Evolutionary conservation across 495 filamentous ascomycete species (phyloP).

Genomic region (Podospora comata): DNA sequence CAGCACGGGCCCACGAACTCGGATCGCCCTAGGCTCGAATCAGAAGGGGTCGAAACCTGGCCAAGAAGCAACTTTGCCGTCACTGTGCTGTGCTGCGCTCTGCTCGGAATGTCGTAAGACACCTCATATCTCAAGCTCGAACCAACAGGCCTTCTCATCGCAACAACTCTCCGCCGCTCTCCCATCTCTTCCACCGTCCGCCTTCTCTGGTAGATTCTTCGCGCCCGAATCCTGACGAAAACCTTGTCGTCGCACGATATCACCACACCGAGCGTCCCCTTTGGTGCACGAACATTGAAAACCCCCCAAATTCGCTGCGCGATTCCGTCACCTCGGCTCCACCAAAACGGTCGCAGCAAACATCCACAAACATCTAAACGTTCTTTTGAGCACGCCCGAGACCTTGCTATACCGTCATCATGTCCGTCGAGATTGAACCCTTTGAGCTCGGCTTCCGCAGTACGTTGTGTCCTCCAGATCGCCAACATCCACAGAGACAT

Average conservation of each 20-base stretch:
- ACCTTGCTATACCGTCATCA: conserved; percentile 41
- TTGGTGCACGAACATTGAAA: background rate
- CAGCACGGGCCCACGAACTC: conserved; percentile 29
- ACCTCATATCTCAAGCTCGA: conserved; percentile 8
- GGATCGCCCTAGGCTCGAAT: conserved; percentile 11
- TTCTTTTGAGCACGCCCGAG: background rate
- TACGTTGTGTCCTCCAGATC: conserved; percentile 45
- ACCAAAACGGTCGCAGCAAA: conserved; percentile 5
- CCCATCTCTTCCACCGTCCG: background rate
- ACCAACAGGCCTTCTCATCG: conserved; percentile 15
- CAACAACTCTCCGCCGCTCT: background rate
- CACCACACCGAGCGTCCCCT: background rate
- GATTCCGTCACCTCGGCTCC: conserved; percentile 13
- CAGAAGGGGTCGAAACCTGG: conserved; percentile 22
- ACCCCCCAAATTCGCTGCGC: conserved; percentile 2
- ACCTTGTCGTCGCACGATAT: background rate
- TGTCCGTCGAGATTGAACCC: conserved; percentile 93
- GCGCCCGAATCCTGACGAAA: background rate
- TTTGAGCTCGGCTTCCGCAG: conserved; percentile 89
- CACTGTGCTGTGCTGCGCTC: conserved; percentile 17
- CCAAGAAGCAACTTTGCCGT: conserved; percentile 24
- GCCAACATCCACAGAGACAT: background rate
- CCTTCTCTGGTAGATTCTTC: background rate
- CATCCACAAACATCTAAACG: background rate
- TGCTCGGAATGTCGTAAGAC: conserved; percentile 30